Conservation (phyloP, 371 early-diverging fungal species). For the Haplosporangium sp. region DNA sequence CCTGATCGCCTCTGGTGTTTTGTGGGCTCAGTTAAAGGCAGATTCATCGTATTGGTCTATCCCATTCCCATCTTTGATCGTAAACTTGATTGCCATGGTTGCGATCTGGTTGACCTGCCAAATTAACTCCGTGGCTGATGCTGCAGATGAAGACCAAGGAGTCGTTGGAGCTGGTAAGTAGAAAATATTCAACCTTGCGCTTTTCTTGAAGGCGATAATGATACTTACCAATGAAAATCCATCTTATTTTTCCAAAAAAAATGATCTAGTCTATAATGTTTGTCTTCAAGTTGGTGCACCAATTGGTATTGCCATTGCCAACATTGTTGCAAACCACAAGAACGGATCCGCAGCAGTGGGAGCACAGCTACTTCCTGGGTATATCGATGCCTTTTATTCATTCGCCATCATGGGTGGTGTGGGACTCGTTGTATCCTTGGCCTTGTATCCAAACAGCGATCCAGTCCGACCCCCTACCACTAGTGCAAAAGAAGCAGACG, state of each 20-base stretch:
- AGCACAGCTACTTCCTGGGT: constrained; percentile 22
- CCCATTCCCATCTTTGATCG: constrained; percentile 25
- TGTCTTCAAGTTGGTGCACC: constrained; percentile 29
- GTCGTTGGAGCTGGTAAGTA: constrained; percentile 36
- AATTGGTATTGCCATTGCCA: constrained; percentile 36
- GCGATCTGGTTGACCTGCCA: constrained; percentile 26
- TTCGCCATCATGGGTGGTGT: constrained; percentile 21
- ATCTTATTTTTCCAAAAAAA: neutral
- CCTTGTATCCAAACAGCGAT: constrained; percentile 28
- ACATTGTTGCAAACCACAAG: constrained; percentile 27
- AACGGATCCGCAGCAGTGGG: constrained; percentile 2
- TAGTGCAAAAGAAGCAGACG: neutral
- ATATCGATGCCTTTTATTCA: constrained; percentile 26
- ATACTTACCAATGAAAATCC: too few relatives aligned
- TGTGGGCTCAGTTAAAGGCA: constrained; percentile 22
- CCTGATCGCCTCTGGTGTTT: constrained; percentile 27
- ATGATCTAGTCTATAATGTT: constrained; percentile 25
- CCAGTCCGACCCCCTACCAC: constrained; percentile 5
- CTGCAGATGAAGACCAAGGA: constrained; percentile 38
- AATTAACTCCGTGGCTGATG: constrained; percentile 35
- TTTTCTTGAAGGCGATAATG: neutral
- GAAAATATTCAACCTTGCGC: neutral
- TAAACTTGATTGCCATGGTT: constrained; percentile 28
- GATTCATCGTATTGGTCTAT: constrained; percentile 23
- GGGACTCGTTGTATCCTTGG: constrained; percentile 16